These are phyloP conservation scores for Saksenaea vasiformis DNA, from an alignment of 371 early-diverging fungal species.

Conservation along the genomic window DNA sequence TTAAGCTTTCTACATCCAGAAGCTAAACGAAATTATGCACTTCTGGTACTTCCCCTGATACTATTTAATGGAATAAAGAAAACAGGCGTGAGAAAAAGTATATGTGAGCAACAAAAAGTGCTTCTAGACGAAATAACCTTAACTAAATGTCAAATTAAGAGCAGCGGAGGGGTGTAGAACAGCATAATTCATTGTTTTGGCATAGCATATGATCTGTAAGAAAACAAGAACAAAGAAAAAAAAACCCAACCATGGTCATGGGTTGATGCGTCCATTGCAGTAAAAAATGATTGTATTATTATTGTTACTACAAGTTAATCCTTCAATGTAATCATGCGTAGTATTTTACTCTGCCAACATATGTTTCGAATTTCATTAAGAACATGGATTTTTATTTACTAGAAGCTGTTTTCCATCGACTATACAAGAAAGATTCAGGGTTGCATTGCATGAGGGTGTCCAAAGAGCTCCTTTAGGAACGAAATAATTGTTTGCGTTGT, in stretches of 20 bases:
- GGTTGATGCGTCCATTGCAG: no score
- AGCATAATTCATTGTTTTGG: not conserved
- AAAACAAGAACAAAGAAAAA: not conserved
- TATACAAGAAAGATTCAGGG: no score
- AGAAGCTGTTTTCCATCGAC: no score
- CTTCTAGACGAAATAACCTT: not conserved
- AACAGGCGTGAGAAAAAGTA: not conserved
- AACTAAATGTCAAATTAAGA: not conserved
- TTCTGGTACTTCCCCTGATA: not conserved
- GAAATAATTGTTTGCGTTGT: not conserved
- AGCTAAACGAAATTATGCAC: no score
- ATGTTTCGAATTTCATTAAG: not conserved
- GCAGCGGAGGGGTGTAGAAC: not conserved
- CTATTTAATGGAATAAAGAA: not conserved
- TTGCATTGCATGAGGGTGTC: not conserved
- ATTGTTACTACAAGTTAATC: no score
- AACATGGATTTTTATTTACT: not conserved
- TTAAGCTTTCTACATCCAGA: not conserved
- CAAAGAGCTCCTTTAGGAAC: not conserved
- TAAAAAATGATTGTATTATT: no score
- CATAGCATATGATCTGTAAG: not conserved
- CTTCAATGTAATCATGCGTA: no score
- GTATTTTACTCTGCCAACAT: no score
- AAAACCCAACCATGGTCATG: no score
- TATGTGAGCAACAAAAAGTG: not conserved